A percentile compares a stretch with the other conserved stretches of the same genome.
phyloP scores from a whole-genome alignment of 768 basidiomycete genomes.

The Pulveroboletus ravenelii region DNA sequence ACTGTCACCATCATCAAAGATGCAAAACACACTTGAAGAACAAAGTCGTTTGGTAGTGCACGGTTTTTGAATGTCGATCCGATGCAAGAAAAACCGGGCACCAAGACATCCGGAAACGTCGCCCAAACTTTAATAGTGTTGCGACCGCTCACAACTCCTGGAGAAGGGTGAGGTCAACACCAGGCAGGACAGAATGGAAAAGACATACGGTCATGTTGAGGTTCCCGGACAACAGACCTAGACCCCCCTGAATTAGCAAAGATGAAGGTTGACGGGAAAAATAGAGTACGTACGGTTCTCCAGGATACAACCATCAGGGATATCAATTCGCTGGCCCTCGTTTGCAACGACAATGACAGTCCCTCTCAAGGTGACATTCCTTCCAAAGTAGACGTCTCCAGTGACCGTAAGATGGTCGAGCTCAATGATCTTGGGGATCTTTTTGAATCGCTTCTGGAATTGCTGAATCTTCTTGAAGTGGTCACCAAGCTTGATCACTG shows the following conservation, averaged over 20 bases:
- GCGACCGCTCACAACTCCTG: conserved; percentile 30
- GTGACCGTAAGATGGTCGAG: conserved; percentile 72
- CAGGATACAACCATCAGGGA: conserved; percentile 69
- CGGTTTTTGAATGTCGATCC: conserved; percentile 16
- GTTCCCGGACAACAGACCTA: conserved; percentile 69
- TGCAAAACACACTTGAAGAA: background rate
- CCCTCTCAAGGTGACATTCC: conserved; percentile 58
- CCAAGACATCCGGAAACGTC: conserved; percentile 1
- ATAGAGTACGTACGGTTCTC: conserved; percentile 51
- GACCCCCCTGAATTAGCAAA: conserved; percentile 11
- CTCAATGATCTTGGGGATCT: conserved; percentile 68
- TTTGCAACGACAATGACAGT: conserved; percentile 76
- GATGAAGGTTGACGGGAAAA: background rate
- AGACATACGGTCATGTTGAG: conserved; percentile 62
- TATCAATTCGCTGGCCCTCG: conserved; percentile 69
- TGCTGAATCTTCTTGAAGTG: conserved; percentile 71
- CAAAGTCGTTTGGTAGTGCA: conserved; percentile 8
- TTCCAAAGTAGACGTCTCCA: conserved; percentile 64
- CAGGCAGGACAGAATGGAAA: background rate
- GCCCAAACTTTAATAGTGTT: background rate
- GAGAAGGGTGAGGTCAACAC: background rate
- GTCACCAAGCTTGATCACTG: conserved; percentile 74
- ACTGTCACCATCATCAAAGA: conserved; percentile 1
- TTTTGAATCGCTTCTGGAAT: conserved; percentile 74
- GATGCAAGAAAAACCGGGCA: conserved; percentile 14